Base-by-base conservation (phyloP, 495 filamentous ascomycete species). In the Aspergillus campestris region DNA sequence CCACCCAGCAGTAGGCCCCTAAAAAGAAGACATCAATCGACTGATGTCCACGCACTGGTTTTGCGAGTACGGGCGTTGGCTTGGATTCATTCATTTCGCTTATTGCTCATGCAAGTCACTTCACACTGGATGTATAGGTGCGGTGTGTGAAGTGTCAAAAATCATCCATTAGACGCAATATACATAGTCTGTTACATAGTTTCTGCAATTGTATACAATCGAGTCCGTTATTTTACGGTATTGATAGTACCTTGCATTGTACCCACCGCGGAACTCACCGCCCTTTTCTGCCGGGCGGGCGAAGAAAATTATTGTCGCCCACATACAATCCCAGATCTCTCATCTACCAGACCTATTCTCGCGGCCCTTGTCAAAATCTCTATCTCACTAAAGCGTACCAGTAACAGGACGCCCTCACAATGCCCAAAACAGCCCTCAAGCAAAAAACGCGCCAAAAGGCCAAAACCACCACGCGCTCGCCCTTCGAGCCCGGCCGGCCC, bases 381-480 rank as follows among this genome's bases (percentile, higher is more conserved):
- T 40, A 34, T 43, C 34, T 13, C 34, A 30, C 13, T 11, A n/a
- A n/a, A n/a, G n/a, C n/a, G n/a, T 18, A 45, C 34, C 7, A 14
- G 10, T 13, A 41, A 12, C 14, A 13, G 13, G 29, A 14, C 6
- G 13, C 34, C 7, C 11, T 14, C 39, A 61, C 33, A 47, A 71
- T 71, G 67, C 52, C 60, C 14, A 55, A 57, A 41, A 31, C 54
- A 14, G 53, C 32, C 28, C 41, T 61, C 12, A 72, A 72, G 43
- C 44, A 56, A 45, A 70, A 72, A 50, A 49, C 58, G 40, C 61
- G 58, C 53, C 57, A 50, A 13, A 49, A 38, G 43, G 34, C 35
- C 13, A 52, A 52, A 51, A 38, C 53, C 33, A 47, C 52, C 41
- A 42, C 55, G 36, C 45, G 41, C 45, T 58, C 59, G 46, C 44